Base-by-base conservation (phyloP, 2,329 filamentous ascomycete species). In the Pyricularia sp. region DNA sequence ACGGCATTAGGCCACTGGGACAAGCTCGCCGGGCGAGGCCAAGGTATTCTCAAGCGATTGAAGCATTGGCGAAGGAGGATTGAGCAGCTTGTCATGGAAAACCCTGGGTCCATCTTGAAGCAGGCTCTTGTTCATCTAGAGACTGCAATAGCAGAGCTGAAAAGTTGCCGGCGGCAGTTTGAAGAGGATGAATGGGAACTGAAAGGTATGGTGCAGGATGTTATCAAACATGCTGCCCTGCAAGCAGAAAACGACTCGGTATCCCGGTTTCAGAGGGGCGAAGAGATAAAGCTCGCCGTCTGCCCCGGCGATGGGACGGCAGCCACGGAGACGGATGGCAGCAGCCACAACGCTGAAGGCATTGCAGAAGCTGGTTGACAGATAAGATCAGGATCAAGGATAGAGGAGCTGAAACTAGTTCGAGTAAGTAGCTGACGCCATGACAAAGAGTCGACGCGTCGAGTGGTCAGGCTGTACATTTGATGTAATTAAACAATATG, bases 1-100 rank as follows among this genome's bases (percentile, higher is more conserved):
- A 33, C 72, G 30, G 70, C 73, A 31, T 14, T 11, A 1, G 66
- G 58, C 1, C 73, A 71, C 31, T 58, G 67, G 63, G 61, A 33
- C 4, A 33, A 50, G 30, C 58, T 67, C 25, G 66, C 66, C 20
- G 26, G 28, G 23, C 26, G 50, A 4, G 36, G 31, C 9, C 26
- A 20, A 10, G 61, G 25, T 14, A 11, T 67, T 6, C 66, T 67
- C 66, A 67, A 67, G 55, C 42, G 55, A 42, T n/a, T 67, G 26
- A 67, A 36, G 28, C n/a, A 61, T 20, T 50, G 42, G 42, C 42
- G 42, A n/a, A 50, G 42, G n/a, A 50, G 20, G 42, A 50, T 50
- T n/a, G 11, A 20, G 14, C 42, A 50, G 42, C 4, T n/a, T 50
- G 42, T 50, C 42, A 4, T 50, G 6, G 42, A 50, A 20, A 50